A percentile compares a stretch with the other conserved stretches of the same genome.
These are phyloP conservation scores for Pelargonium citronellum DNA, from an alignment of 441 rosid genomes.

Conservation along the genomic window DNA sequence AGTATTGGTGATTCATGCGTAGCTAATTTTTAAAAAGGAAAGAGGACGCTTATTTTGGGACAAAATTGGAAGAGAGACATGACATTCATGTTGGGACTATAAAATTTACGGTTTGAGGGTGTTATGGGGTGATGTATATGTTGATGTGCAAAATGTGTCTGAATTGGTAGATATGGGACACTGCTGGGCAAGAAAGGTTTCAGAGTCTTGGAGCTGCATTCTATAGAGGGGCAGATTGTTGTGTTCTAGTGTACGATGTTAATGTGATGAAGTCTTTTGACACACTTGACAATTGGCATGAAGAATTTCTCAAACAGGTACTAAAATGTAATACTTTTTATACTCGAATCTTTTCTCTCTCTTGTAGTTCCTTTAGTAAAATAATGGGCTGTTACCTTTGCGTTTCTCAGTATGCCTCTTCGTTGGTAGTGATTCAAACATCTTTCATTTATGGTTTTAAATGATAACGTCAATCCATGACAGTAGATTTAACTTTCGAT, in stretches of 20 bases:
- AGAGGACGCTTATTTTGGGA: not conserved
- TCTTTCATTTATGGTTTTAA: not conserved
- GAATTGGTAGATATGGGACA: conserved; percentile 78
- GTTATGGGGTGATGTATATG: not conserved
- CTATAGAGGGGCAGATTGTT: conserved; percentile 96
- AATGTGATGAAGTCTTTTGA: conserved; percentile 80
- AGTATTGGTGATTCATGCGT: too few relatives aligned
- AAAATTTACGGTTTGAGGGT: conserved; percentile 6
- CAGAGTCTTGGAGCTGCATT: conserved; percentile 94
- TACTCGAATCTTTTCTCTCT: conserved; percentile 10
- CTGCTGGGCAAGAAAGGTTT: conserved; percentile 96
- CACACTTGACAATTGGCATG: conserved; percentile 84
- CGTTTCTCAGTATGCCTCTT: not conserved
- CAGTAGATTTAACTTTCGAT: not conserved
- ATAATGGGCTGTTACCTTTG: not conserved
- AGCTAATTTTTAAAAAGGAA: too few relatives aligned
- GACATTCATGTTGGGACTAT: not conserved
- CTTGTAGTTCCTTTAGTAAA: not conserved
- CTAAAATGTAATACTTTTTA: not conserved
- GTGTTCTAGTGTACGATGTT: conserved; percentile 56
- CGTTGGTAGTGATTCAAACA: not conserved
- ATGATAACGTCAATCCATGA: not conserved
- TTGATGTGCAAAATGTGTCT: conserved; percentile 5
- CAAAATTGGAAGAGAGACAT: too few relatives aligned
- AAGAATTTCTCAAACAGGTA: conserved; percentile 92